Conservation (phyloP, 2,329 filamentous ascomycete genomes). For the Venturia carpophila region DNA sequence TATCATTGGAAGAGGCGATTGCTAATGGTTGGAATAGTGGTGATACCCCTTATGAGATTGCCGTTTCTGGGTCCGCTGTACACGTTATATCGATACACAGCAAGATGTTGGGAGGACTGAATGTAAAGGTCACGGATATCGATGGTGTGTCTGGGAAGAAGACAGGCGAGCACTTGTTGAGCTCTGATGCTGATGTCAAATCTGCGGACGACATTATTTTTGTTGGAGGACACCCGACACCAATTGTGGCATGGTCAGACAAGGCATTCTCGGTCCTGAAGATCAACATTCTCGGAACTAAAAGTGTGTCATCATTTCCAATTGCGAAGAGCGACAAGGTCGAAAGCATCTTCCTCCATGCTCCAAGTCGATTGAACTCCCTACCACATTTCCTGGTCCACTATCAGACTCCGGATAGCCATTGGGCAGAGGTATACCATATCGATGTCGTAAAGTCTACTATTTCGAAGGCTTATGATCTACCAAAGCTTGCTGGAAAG, state of each 20-base stretch:
- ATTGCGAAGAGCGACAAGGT: constrained; percentile 33
- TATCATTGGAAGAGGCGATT: constrained; percentile 15
- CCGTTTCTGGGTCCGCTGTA: constrained; percentile 58
- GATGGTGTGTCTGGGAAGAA: constrained; percentile 67
- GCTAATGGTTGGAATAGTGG: constrained; percentile 40
- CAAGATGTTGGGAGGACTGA: constrained; percentile 59
- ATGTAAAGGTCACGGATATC: constrained; percentile 65
- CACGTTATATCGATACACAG: constrained; percentile 70
- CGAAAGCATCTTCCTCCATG: constrained; percentile 58
- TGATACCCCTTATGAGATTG: constrained; percentile 68
- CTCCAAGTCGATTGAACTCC: constrained; percentile 62
- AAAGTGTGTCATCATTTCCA: constrained; percentile 36
- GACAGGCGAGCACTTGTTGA: constrained; percentile 61
- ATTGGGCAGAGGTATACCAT: constrained; percentile 82
- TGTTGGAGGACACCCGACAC: constrained; percentile 68
- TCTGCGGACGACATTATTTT: constrained; percentile 59
- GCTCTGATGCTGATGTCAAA: constrained; percentile 65
- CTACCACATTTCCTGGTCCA: constrained; percentile 80
- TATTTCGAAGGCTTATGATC: constrained; percentile 69
- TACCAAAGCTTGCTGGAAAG: constrained; percentile 61
- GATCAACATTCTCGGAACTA: constrained; percentile 58
- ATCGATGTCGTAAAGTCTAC: constrained; percentile 62
- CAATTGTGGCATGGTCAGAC: constrained; percentile 70
- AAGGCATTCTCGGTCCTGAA: constrained; percentile 53
- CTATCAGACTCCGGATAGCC: constrained; percentile 59